Percentiles rank a stretch among this genome's conserved stretches.
Evolutionary conservation across 179 eudicot species (phyloP).

Genomic region (Gypsophila paniculata): DNA sequence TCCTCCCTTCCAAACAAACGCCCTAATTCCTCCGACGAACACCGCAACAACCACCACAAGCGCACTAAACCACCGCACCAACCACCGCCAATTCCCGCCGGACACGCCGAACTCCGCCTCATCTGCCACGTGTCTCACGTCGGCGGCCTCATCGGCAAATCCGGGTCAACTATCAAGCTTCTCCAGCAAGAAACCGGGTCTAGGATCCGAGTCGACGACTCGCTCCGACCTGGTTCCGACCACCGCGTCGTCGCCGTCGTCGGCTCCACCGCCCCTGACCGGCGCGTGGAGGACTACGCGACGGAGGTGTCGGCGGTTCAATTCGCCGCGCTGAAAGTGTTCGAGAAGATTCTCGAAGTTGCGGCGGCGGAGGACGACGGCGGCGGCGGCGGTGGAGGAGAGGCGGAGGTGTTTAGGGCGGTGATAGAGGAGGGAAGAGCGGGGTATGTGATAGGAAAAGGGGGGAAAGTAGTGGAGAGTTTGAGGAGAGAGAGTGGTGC

Average conservation of each 20-base stretch:
- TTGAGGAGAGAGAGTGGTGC: slow-evolving; percentile 61
- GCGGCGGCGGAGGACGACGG: slow-evolving; percentile 21
- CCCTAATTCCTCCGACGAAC: slow-evolving; percentile 5
- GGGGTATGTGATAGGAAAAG: slow-evolving; percentile 72
- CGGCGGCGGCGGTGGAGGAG: slow-evolving; percentile 14
- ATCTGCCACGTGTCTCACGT: slow-evolving; percentile 44
- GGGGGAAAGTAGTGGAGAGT: slow-evolving; percentile 59
- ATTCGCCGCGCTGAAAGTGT: slow-evolving; percentile 35
- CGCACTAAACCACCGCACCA: slow-evolving; percentile 24
- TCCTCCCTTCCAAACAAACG: slow-evolving; percentile 10
- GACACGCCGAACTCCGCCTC: slow-evolving; percentile 41
- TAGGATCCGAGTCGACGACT: slow-evolving; percentile 40
- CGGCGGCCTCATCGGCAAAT: slow-evolving; percentile 52
- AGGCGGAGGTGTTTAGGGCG: slow-evolving; percentile 41
- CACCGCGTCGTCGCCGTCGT: slow-evolving; percentile 34
- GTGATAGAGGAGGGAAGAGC: slow-evolving; percentile 44
- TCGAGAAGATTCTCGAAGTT: slow-evolving; percentile 39
- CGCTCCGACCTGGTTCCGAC: slow-evolving; percentile 31
- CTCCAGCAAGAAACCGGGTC: slow-evolving; percentile 40
- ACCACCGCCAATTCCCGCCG: slow-evolving; percentile 19
- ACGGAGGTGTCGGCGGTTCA: slow-evolving; percentile 32
- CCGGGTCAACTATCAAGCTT: slow-evolving; percentile 43
- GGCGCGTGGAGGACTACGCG: slow-evolving; percentile 28
- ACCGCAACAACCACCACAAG: neutral
- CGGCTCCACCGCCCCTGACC: slow-evolving; percentile 18